Percentiles rank a stretch among this genome's conserved stretches.
Evolutionary conservation across 2,329 filamentous ascomycete genomes (phyloP).

Genomic region (Fusarium citri): DNA sequence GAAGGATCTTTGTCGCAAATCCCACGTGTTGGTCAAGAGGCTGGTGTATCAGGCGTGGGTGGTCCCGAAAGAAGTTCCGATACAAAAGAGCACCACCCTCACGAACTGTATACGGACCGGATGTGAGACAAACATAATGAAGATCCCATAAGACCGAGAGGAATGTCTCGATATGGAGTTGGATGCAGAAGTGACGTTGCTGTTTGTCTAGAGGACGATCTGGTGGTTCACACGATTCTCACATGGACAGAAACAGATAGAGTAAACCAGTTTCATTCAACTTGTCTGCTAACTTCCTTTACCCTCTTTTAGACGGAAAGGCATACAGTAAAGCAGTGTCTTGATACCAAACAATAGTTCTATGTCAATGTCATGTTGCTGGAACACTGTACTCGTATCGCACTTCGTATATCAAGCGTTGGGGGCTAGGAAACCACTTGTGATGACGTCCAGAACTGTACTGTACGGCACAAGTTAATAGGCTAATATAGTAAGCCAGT

Average conservation of each 20-base stretch:
- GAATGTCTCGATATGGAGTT: neutral
- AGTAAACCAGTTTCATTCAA: neutral
- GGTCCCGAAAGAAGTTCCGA: slow-evolving; percentile 15
- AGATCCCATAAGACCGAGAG: slow-evolving; percentile 8
- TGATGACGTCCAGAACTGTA: slow-evolving; percentile 8
- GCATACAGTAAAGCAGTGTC: neutral
- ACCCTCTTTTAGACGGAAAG: neutral
- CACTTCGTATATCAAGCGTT: neutral
- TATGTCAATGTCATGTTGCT: neutral
- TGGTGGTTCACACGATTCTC: neutral
- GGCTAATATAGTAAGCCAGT: neutral
- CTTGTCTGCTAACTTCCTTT: neutral
- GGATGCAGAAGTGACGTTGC: slow-evolving; percentile 3
- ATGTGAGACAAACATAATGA: slow-evolving; percentile 11
- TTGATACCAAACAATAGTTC: slow-evolving; percentile 7
- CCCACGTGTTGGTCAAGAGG: slow-evolving; percentile 11
- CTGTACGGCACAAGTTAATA: neutral
- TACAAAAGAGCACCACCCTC: neutral
- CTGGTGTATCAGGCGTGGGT: slow-evolving; percentile 5
- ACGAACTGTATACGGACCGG: neutral
- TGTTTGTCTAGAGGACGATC: neutral
- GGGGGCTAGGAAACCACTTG: neutral
- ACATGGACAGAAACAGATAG: neutral
- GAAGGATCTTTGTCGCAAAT: neutral
- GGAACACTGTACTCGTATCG: neutral